phyloP scores from a whole-genome alignment of 2,329 filamentous ascomycete genomes.

The Exutisphaerella laricina region DNA sequence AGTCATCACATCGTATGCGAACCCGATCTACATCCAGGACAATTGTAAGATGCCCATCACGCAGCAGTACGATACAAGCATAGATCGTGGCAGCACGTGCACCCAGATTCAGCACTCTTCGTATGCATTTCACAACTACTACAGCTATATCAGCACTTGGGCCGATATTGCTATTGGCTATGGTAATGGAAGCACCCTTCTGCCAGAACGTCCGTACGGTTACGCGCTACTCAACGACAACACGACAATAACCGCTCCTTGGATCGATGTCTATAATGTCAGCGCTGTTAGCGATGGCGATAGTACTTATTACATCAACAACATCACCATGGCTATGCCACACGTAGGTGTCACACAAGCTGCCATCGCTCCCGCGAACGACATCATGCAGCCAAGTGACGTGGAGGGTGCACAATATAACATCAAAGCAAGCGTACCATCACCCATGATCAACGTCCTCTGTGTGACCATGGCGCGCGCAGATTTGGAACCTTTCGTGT shows the following conservation, averaged over 20 bases:
- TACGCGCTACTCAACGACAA: constrained; percentile 65
- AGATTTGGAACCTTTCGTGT: constrained; percentile 62
- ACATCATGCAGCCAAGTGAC: constrained; percentile 62
- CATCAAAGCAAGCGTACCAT: constrained; percentile 63
- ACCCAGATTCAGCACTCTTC: constrained; percentile 65
- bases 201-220: constrained; percentile 51
- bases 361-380: constrained; percentile 55
- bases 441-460: constrained; percentile 65
- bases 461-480: constrained; percentile 59
- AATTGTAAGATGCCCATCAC: constrained; percentile 59
- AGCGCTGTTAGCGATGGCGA: constrained; percentile 46
- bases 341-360: constrained; percentile 65
- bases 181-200: constrained; percentile 41
- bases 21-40: constrained; percentile 50
- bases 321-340: constrained; percentile 71
- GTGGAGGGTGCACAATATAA: constrained; percentile 61
- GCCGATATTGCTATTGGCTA: constrained; percentile 50
- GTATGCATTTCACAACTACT: constrained; percentile 66
- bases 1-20: constrained; percentile 59
- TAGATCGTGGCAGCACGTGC: constrained; percentile 48
- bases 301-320: constrained; percentile 53
- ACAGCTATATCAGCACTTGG: constrained; percentile 37
- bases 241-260: constrained; percentile 62
- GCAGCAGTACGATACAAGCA: constrained; percentile 34
- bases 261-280: constrained; percentile 57